Base-by-base conservation (phyloP, 257 asterid species). In the Forsythia suspensa region DNA sequence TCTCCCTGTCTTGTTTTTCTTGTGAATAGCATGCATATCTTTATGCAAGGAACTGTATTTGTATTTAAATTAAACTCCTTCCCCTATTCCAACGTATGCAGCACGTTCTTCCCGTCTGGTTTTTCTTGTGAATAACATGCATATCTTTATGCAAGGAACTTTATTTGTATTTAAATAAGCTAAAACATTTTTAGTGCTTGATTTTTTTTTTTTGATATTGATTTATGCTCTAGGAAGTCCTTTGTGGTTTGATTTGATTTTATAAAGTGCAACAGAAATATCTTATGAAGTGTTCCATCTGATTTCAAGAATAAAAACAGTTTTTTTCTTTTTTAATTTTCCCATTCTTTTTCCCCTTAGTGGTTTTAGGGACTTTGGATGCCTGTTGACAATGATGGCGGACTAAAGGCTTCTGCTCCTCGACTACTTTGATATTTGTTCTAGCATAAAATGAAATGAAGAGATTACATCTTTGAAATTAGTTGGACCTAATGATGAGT, bases 401-500 rank as follows among this genome's bases (percentile, higher is more conserved):
- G 12, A 48, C 55, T 48, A 6, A 48, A 41, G 44, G 44, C 44
- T 41, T 41, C 44, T 41, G 8, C 44, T 41, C 44, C 34, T 29
- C 2, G 34, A 29, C 34, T 29, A 29, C 34, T 29, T 29, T 29
- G 34, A 29, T 29, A 41, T 41, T 5, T 41, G 10, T 41, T 41
- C 44, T 41, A 41, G 44, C 10, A 41, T 41, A 41, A 1, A 18
- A 59, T 71, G 71, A 71, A 52, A 78, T 76, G 81, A 63, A 78
- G 51, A 41, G 43, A 29, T 8, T 55, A 80, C 29, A 65, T 57
- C 40, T 16, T 52, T 46, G 48, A 73, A 41, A 51, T 51, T 3
- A 51, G 18, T 61, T 79, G 79, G 75, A 74, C 59, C 59, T 78
- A 77, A 81, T 48, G 16, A 72, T 61, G 70, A 72, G 36, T 48